Evolutionary conservation across 2,329 filamentous ascomycete genomes (phyloP), one percentile per base, ranked within the genome.

Genomic region (Scytalidium sp.): DNA sequence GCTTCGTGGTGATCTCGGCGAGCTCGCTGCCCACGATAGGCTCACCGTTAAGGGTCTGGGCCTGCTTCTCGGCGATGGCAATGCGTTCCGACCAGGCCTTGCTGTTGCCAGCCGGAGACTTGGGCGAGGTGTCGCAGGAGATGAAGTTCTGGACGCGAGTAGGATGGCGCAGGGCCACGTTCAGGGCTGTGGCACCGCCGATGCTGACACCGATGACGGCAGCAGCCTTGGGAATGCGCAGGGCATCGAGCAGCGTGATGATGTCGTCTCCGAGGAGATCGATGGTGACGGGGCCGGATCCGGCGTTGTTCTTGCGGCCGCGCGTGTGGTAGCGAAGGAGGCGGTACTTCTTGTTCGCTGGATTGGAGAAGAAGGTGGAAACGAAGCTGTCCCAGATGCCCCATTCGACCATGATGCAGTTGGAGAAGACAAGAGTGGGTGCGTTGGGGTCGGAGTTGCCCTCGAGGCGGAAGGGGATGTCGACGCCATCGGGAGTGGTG

Each of bases 341-440:
- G 46, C 87, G 84, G 65, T 90, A 85, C 36, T 81, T 60, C 41
- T 60, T 56, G 43, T 62, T 60, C 3, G 46, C 44, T 5, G 60
- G 54, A 1, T 36, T 41, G 2, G 62, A 56, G 23, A 64, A 51
- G 53, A 65, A 65, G 6, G 50, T 45, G 1, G 52, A 46, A 1
- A 94, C 71, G 51, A 95, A 81, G 2, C 75, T 75, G 59, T 94
- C 87, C 90, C 90, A 96, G 79, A 96, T 94, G 64, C 80, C 75
- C 56, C 86, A 78, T 43, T 85, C 83, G 2, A 88, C 89, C 7
- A 96, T 79, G 45, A 96, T 84, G 1, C 87, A 92, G 73, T 95
- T 95, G 68, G 78, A 79, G 57, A 92, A 86, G 19, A 90, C 83
- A 10, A 96, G 75, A 0, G 87, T 79, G 0, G 90, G 90, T 0